Evolutionary conservation across 1,139 yeast genomes (phyloP), one percentile per base, ranked within the genome.

Genomic region (Sugiyamaella novakii): DNA sequence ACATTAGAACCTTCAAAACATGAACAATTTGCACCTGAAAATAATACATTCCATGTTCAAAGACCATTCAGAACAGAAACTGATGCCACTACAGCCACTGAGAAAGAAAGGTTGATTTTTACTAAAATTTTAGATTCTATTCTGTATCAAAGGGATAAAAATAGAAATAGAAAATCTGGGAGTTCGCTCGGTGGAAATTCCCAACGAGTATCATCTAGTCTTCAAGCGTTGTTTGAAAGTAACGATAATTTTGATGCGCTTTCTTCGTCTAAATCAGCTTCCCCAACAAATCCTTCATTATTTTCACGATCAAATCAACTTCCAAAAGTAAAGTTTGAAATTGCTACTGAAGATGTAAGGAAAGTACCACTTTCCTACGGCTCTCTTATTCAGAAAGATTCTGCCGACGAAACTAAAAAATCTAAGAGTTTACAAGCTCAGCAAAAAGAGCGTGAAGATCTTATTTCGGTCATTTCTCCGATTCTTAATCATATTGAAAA

Each of bases 181-280:
- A 37, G 43, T 25, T 22, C 47, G 27, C 34, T 48, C 6, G 45
- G 18, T 12, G 31, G 37, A 11, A 7, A 11, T 14, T 22, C 45
- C 2, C 12, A 33, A 21, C 18, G 28, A 12, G 37, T 25, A 11
- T 27, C 47, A 5, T 47, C 55, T 8, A 50, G 51, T 24, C 48
- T 60, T 36, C 62, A 60, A 35, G 61, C 63, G 18, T 48, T 60
- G 17, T 60, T 60, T 47, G 60, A 59, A 37, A 35, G 47, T 21
- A 36, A 35, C n/a, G 21, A 29, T 14, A 38, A 22, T n/a, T 10
- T 30, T 11, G 43, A 36, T 7, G 25, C 36, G 18, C n/a, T 24
- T 14, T 30, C 38, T 4, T 19, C 36, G 6, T 14, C 45, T 24
- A 17, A 17, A 25, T 2, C 43, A 3, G 10, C 28, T 8, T 11